A percentile compares a stretch with the other conserved stretches of the same genome.
Conservation (phyloP, 495 filamentous ascomycete species). For the Rostrohypoxylon terebratum region DNA sequence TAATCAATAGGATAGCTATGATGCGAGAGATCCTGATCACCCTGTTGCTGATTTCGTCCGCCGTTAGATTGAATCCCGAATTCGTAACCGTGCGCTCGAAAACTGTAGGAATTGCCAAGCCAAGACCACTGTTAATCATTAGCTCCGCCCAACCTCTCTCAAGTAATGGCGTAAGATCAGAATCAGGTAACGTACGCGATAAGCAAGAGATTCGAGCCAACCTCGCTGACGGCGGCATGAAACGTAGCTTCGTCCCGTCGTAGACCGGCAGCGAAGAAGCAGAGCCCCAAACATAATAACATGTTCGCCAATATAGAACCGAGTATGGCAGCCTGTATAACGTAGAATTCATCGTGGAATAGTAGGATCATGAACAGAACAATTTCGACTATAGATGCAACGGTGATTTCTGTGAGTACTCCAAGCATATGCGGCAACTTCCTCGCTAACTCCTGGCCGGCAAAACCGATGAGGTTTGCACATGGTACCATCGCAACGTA, state of each 20-base stretch:
- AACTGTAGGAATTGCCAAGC: slow-evolving; percentile 83
- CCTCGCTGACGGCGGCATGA: slow-evolving; percentile 81
- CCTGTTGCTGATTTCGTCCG: slow-evolving; percentile 57
- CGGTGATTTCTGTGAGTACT: slow-evolving; percentile 79
- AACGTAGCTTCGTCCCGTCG: slow-evolving; percentile 73
- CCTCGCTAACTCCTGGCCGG: slow-evolving; percentile 80
- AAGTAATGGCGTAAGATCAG: not conserved
- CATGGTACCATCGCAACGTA: slow-evolving; percentile 82
- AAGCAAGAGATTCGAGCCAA: slow-evolving; percentile 81
- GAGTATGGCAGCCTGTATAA: slow-evolving; percentile 86
- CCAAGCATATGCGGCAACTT: slow-evolving; percentile 84
- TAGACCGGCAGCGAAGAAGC: slow-evolving; percentile 82
- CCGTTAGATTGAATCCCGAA: slow-evolving; percentile 50
- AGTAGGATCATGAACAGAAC: slow-evolving; percentile 84
- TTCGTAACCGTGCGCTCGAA: slow-evolving; percentile 72
- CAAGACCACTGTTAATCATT: slow-evolving; percentile 67
- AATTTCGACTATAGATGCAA: slow-evolving; percentile 84
- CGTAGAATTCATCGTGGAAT: slow-evolving; percentile 65
- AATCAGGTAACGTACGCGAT: slow-evolving; percentile 68
- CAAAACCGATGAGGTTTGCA: slow-evolving; percentile 89
- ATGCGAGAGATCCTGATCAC: slow-evolving; percentile 78
- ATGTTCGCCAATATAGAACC: slow-evolving; percentile 85
- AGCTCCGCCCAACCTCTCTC: slow-evolving; percentile 8
- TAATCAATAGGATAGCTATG: slow-evolving; percentile 79
- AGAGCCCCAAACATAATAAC: slow-evolving; percentile 77